Percentiles rank a stretch among this genome's conserved stretches.
Conservation (phyloP, 139 green algal genomes). For the Auxenochlorella pyrenoidosa region DNA sequence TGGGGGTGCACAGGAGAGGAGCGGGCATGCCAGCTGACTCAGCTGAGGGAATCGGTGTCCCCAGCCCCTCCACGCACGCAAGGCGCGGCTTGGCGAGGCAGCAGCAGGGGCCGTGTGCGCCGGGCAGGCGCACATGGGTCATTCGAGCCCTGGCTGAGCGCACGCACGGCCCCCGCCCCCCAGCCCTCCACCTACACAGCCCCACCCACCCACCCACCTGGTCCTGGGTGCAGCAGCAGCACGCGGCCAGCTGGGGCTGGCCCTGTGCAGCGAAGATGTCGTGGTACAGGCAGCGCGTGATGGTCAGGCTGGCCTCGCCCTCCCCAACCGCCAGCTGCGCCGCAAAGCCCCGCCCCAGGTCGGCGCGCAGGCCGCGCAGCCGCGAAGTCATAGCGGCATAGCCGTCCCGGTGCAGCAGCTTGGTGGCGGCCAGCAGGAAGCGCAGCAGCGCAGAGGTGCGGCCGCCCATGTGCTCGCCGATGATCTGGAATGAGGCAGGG, state of each 20-base stretch:
- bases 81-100: no score
- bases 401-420: constrained; percentile 36
- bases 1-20: no score
- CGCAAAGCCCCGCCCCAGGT: constrained; percentile 48
- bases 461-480: constrained; percentile 55
- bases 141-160: no score
- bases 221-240: constrained; percentile 55
- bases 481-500: constrained; percentile 20
- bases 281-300: constrained; percentile 51
- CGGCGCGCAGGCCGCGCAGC: constrained; percentile 44
- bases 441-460: constrained; percentile 33
- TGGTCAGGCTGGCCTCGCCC: constrained; percentile 31
- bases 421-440: constrained; percentile 27
- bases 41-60: no score
- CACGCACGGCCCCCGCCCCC: no score
- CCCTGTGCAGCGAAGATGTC: constrained; percentile 40
- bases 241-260: constrained; percentile 38
- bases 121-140: no score
- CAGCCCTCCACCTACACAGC: no score
- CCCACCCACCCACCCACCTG: neutral
- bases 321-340: neutral
- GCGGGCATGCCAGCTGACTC: no score
- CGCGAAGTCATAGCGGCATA: constrained; percentile 29
- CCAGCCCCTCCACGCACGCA: no score
- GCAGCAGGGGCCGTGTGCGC: no score